Percentiles rank a stretch among this genome's conserved stretches.
Evolutionary conservation across 2,329 filamentous ascomycete species (phyloP).

Genomic region (Biscogniauxia marginata): DNA sequence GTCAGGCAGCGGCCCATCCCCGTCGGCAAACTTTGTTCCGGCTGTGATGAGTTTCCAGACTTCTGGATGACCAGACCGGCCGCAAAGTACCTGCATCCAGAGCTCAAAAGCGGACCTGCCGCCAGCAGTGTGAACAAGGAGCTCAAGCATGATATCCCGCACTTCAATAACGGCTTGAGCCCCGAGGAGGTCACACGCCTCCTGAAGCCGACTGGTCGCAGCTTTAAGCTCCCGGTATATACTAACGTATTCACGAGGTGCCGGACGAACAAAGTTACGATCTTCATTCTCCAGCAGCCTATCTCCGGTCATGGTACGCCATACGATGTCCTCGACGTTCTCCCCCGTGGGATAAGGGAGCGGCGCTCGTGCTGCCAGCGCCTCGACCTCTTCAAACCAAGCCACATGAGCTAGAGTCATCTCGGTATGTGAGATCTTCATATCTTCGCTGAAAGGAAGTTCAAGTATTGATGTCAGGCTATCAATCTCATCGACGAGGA

Average conservation of each 20-base stretch:
- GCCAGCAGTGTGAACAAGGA: conserved; percentile 1
- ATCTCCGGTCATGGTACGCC: conserved; percentile 10
- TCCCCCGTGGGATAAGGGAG: conserved; percentile 4
- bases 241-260: conserved; percentile 1
- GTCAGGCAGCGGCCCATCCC: not conserved
- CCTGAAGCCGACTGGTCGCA: not conserved
- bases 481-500: conserved; percentile 6
- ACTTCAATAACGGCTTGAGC: conserved; percentile 3
- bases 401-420: conserved; percentile 4
- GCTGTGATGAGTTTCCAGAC: conserved; percentile 5
- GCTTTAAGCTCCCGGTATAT: conserved; percentile 7
- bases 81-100: conserved; percentile 6
- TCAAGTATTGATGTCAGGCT: conserved; percentile 7
- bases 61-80: conserved; percentile 8
- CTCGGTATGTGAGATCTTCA: conserved; percentile 5
- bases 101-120: conserved; percentile 6
- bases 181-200: conserved; percentile 1
- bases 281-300: conserved; percentile 3
- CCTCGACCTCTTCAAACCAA: conserved; percentile 9
- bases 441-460: conserved; percentile 7
- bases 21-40: conserved; percentile 5
- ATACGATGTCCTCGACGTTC: conserved; percentile 5
- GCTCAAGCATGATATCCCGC: conserved; percentile 5
- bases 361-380: not conserved
- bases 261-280: conserved; percentile 1